Conservation (phyloP, 148 eudicot species). For the Rhododendron griersonianum region DNA sequence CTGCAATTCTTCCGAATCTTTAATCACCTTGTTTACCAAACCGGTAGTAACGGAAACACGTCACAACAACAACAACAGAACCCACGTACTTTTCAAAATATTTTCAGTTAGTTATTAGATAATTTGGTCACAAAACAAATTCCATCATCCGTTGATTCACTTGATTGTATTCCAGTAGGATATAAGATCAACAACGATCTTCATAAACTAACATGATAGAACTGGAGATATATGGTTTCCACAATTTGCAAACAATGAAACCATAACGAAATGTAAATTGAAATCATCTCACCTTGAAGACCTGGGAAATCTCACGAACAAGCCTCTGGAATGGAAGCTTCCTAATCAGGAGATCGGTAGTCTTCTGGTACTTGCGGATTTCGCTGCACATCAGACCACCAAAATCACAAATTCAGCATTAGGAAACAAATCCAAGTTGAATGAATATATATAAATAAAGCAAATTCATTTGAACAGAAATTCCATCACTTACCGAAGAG, state of each 20-base stretch:
- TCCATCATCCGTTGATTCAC: no score
- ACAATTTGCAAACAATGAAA: neutral
- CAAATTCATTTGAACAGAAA: neutral
- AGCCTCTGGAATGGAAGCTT: slow-evolving; percentile 24
- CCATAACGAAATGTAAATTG: neutral
- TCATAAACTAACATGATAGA: neutral
- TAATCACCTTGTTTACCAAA: no score
- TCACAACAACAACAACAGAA: no score
- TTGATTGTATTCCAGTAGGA: no score
- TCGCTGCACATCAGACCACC: slow-evolving; percentile 8
- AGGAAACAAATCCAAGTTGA: neutral
- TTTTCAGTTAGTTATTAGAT: no score
- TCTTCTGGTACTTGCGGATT: slow-evolving; percentile 22
- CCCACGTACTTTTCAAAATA: no score
- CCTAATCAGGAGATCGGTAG: slow-evolving; percentile 21
- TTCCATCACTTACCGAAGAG: slow-evolving; percentile 7
- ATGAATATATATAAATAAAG: no score
- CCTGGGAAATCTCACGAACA: slow-evolving; percentile 26
- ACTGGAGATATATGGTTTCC: neutral
- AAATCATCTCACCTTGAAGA: slow-evolving; percentile 11
- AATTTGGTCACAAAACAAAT: no score
- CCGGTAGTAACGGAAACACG: no score
- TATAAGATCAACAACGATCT: neutral
- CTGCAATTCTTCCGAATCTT: no score
- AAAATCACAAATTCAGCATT: neutral